Evolutionary conservation across 257 asterid genomes (phyloP).

Genomic region (Misopates orontium): DNA sequence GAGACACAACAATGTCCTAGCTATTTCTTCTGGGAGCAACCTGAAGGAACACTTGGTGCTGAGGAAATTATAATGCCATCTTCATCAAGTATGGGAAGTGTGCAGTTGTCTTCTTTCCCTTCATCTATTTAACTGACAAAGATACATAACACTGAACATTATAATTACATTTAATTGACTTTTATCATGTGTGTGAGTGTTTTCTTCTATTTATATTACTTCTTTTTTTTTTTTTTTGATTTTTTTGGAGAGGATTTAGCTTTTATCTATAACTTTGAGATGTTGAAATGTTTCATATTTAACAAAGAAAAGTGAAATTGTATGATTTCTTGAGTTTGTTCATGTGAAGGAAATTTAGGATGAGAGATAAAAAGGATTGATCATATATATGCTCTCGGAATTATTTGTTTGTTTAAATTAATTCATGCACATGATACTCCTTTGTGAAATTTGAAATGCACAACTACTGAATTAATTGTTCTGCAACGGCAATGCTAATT

Average conservation of each 20-base stretch:
- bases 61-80: slow-evolving; percentile 41
- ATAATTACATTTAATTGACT: slow-evolving; percentile 8
- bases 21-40: slow-evolving; percentile 74
- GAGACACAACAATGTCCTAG: slow-evolving; percentile 59
- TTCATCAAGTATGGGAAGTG: slow-evolving; percentile 45
- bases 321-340: slow-evolving; percentile 23
- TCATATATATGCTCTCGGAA: too few species aligned
- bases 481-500: too few species aligned
- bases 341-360: too few species aligned
- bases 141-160: slow-evolving; percentile 1
- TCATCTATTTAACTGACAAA: slow-evolving; percentile 39
- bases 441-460: too few species aligned
- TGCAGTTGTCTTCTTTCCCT: slow-evolving; percentile 64
- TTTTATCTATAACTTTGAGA: slow-evolving; percentile 26
- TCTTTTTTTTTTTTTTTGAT: slow-evolving; percentile 22
- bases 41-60: slow-evolving; percentile 49
- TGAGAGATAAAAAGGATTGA: too few species aligned
- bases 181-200: slow-evolving; percentile 30
- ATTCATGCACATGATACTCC: too few species aligned
- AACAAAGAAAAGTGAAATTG: slow-evolving; percentile 11
- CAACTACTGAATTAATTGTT: too few species aligned
- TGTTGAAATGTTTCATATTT: slow-evolving; percentile 22
- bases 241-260: slow-evolving; percentile 33
- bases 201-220: slow-evolving; percentile 33
- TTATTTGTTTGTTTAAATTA: too few species aligned